These are phyloP conservation scores for Iris macrosiphon DNA, from an alignment of 106 monocot genomes.

Conservation along the genomic window DNA sequence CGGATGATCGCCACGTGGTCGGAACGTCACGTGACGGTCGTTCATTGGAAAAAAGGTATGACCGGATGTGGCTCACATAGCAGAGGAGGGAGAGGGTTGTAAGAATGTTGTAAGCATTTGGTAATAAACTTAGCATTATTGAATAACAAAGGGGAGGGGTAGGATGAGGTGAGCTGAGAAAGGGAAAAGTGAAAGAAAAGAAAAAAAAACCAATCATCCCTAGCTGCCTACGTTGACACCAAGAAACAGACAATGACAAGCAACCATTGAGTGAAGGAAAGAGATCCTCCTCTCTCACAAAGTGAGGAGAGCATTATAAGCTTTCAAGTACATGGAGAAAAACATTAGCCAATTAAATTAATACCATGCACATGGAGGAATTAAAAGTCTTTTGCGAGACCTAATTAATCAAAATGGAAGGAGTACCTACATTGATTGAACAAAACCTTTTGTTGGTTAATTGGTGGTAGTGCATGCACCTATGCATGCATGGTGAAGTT, in stretches of 20 bases:
- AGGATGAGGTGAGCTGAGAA: not conserved
- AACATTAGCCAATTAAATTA: too few relatives aligned
- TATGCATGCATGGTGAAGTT: conserved; percentile 1
- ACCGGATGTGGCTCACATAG: too few relatives aligned
- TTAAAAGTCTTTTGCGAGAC: too few relatives aligned
- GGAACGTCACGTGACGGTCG: too few relatives aligned
- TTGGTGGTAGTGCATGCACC: not conserved
- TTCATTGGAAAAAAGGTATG: too few relatives aligned
- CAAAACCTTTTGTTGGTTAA: conserved; percentile 5
- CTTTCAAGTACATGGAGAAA: not conserved
- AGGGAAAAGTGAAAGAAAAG: conserved; percentile 14
- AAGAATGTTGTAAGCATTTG: too few relatives aligned
- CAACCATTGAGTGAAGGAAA: conserved; percentile 27
- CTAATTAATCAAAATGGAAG: not conserved
- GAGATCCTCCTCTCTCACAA: conserved; percentile 4
- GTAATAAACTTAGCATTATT: too few relatives aligned
- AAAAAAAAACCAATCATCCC: conserved; percentile 5
- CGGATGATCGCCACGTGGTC: too few relatives aligned
- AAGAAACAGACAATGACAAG: conserved; percentile 23
- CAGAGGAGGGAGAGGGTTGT: too few relatives aligned
- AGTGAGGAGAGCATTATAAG: not conserved
- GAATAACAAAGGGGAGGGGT: not conserved
- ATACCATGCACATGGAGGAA: too few relatives aligned
- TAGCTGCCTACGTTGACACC: conserved; percentile 27
- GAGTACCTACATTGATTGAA: not conserved